phyloP scores from a whole-genome alignment of 2,329 filamentous ascomycete genomes.

The Rhynchosporium graminicola region DNA sequence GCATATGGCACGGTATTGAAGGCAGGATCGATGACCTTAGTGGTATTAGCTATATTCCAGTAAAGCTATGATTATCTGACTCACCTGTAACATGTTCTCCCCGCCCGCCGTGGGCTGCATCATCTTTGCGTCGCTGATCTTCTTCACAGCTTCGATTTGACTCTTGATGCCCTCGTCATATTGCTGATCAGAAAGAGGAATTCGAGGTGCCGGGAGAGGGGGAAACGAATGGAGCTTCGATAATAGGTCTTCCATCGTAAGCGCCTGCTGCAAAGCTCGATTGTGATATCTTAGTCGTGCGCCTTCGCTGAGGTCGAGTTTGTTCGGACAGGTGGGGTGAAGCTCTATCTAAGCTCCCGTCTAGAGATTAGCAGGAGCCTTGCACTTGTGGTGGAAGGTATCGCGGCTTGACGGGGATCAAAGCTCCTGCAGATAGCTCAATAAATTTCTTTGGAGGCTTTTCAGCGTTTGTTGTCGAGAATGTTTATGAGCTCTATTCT shows the following conservation, averaged over 20 bases:
- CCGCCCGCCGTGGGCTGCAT: slow-evolving; percentile 39
- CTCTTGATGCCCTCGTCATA: slow-evolving; percentile 48
- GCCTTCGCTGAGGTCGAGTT: slow-evolving; percentile 5
- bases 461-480: not conserved
- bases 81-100: slow-evolving; percentile 44
- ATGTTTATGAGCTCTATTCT: not conserved
- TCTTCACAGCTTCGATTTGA: slow-evolving; percentile 44
- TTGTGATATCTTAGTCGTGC: not conserved
- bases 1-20: slow-evolving; percentile 61
- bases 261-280: slow-evolving; percentile 1
- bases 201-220: slow-evolving; percentile 41
- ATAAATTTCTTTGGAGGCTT: not conserved
- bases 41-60: slow-evolving; percentile 20
- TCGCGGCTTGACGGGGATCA: not conserved
- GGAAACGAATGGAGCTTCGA: slow-evolving; percentile 44
- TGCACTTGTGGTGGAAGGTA: not conserved
- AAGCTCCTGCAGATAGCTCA: not conserved
- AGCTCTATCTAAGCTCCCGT: slow-evolving; percentile 13
- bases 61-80: slow-evolving; percentile 9
- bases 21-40: slow-evolving; percentile 49
- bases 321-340: not conserved
- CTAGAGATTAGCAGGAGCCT: not conserved
- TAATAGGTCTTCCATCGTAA: slow-evolving; percentile 42
- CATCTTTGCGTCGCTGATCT: slow-evolving; percentile 41
- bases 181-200: slow-evolving; percentile 42